These are phyloP conservation scores for Ophiognomonia clavigignenti-juglandacearum DNA, from an alignment of 2,329 filamentous ascomycete species.

Conservation along the genomic window DNA sequence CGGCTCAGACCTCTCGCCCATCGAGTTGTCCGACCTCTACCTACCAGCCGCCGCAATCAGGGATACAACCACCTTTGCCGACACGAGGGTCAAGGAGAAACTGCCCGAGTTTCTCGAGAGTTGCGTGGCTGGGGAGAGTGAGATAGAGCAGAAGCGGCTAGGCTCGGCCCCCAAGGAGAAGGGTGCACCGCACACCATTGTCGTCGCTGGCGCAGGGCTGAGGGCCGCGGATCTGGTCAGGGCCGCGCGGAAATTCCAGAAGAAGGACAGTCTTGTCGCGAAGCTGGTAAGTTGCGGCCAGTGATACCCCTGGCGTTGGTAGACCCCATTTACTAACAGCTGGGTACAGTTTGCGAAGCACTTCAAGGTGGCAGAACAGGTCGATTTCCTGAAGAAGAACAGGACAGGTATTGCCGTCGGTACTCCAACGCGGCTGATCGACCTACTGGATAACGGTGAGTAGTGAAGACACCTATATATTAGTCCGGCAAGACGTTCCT, in stretches of 20 bases:
- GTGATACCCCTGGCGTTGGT: too few species aligned
- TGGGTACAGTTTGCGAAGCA: slow-evolving; percentile 77
- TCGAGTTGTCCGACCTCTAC: slow-evolving; percentile 80
- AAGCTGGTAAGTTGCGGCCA: slow-evolving; percentile 58
- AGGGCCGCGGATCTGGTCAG: slow-evolving; percentile 82
- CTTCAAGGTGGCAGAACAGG: slow-evolving; percentile 87
- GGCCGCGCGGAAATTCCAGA: slow-evolving; percentile 71
- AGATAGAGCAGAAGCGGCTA: slow-evolving; percentile 46
- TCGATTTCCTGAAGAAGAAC: slow-evolving; percentile 64
- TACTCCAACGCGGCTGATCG: slow-evolving; percentile 76
- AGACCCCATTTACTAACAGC: slow-evolving; percentile 14
- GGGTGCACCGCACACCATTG: slow-evolving; percentile 77
- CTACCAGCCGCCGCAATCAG: slow-evolving; percentile 71
- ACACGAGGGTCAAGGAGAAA: slow-evolving; percentile 63
- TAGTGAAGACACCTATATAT: background rate
- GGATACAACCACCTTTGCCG: slow-evolving; percentile 73
- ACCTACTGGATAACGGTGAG: slow-evolving; percentile 76
- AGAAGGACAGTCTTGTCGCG: slow-evolving; percentile 70
- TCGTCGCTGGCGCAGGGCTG: slow-evolving; percentile 80
- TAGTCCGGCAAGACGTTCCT: slow-evolving; percentile 11
- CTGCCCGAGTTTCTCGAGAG: slow-evolving; percentile 74
- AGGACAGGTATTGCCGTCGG: slow-evolving; percentile 85
- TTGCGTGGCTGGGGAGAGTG: slow-evolving; percentile 35
- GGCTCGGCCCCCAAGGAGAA: slow-evolving; percentile 62
- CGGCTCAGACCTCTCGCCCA: slow-evolving; percentile 71